These are phyloP conservation scores for Paralagenidium karlingii DNA, from an alignment of 352 stramenopile genomes.

Conservation along the genomic window DNA sequence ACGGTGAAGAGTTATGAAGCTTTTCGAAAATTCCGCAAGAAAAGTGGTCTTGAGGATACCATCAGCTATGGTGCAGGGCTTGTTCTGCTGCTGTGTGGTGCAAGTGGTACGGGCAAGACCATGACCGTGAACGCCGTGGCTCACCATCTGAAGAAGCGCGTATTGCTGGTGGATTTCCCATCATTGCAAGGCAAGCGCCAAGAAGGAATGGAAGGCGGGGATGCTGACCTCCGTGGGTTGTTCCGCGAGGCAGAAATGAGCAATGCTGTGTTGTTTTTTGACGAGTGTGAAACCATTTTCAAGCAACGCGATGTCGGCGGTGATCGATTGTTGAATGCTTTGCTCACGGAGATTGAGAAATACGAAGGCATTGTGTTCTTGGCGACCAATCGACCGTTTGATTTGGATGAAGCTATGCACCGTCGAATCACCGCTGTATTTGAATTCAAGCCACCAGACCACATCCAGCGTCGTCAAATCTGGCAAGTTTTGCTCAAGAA, in stretches of 20 bases:
- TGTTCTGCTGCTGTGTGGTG: conserved; percentile 69
- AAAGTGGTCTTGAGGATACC: conserved; percentile 54
- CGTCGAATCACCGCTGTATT: conserved; percentile 83
- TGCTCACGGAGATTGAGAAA: conserved; percentile 80
- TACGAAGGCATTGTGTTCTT: conserved; percentile 85
- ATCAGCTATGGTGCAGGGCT: conserved; percentile 70
- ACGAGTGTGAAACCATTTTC: conserved; percentile 85
- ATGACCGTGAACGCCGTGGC: conserved; percentile 85
- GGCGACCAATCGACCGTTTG: conserved; percentile 79
- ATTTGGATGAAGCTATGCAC: conserved; percentile 85
- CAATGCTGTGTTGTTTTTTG: conserved; percentile 84
- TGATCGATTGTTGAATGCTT: conserved; percentile 65
- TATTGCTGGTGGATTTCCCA: conserved; percentile 81
- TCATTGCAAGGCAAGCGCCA: conserved; percentile 71
- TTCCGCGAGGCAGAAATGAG: conserved; percentile 84
- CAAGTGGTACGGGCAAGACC: conserved; percentile 83
- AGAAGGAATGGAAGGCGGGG: conserved; percentile 55
- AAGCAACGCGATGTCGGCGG: conserved; percentile 68
- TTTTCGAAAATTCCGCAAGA: conserved; percentile 72
- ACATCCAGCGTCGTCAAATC: conserved; percentile 74
- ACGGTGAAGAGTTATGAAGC: conserved; percentile 76
- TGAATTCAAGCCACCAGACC: conserved; percentile 76
- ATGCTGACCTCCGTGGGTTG: conserved; percentile 69
- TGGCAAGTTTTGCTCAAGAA: conserved; percentile 63
- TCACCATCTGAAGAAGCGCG: conserved; percentile 74